Percentiles rank a stretch among this genome's conserved stretches.
These are phyloP conservation scores for Pythium monospermum DNA, from an alignment of 352 stramenopile genomes.

Conservation along the genomic window DNA sequence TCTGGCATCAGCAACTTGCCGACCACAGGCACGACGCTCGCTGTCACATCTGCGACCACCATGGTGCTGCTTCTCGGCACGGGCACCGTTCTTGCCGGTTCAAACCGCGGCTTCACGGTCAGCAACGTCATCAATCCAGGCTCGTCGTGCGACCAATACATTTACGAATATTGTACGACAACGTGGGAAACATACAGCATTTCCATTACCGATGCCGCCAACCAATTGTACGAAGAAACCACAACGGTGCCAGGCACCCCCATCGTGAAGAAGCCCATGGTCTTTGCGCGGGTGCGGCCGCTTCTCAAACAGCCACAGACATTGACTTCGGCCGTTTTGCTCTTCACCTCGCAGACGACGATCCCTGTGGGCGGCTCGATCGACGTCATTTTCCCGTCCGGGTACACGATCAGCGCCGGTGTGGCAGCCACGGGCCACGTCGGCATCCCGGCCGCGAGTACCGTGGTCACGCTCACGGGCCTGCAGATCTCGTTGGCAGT, in stretches of 20 bases:
- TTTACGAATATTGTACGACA: conserved; percentile 44
- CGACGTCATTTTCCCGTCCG: conserved; percentile 44
- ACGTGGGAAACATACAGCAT: conserved; percentile 42
- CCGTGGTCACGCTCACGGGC: conserved; percentile 20
- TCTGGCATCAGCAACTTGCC: conserved; percentile 26
- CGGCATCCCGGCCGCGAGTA: conserved; percentile 33
- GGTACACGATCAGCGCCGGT: conserved; percentile 27
- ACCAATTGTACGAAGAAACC: conserved; percentile 38
- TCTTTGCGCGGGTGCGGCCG: conserved; percentile 44
- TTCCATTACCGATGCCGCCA: conserved; percentile 28
- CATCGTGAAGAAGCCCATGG: conserved; percentile 62
- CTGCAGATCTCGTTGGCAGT: conserved; percentile 33
- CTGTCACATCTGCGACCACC: conserved; percentile 8
- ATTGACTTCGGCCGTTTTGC: conserved; percentile 33
- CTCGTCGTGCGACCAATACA: conserved; percentile 46
- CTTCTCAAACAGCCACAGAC: conserved; percentile 30
- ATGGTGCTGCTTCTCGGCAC: conserved; percentile 29
- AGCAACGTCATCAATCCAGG: conserved; percentile 51
- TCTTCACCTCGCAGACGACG: conserved; percentile 29
- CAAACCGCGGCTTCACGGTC: conserved; percentile 35
- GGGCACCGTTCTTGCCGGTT: conserved; percentile 27
- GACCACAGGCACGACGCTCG: conserved; percentile 25
- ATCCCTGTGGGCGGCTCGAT: conserved; percentile 41
- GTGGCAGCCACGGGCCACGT: conserved; percentile 26
- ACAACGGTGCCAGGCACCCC: conserved; percentile 38